These are phyloP conservation scores for Oldenlandia corymbosa DNA, from an alignment of 257 asterid genomes.

Conservation along the genomic window DNA sequence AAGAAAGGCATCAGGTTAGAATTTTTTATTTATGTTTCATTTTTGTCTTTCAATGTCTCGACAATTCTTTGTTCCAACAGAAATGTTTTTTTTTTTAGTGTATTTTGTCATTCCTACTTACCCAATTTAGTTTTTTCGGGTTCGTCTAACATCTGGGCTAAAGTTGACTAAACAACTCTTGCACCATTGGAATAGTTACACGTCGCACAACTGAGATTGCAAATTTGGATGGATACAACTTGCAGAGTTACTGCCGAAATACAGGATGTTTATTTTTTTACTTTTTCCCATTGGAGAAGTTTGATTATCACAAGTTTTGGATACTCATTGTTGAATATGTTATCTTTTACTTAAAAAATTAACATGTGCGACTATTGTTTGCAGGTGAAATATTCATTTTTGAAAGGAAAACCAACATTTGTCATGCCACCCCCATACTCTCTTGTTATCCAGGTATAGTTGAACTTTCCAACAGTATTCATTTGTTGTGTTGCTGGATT, in stretches of 20 bases:
- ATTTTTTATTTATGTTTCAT: background rate
- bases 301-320: background rate
- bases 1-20: slow-evolving; percentile 89
- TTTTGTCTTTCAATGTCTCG: background rate
- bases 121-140: too few relatives aligned
- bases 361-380: slow-evolving; percentile 4
- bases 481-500: background rate
- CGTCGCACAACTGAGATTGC: too few relatives aligned
- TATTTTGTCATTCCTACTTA: too few relatives aligned
- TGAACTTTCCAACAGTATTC: background rate
- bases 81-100: too few relatives aligned
- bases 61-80: too few relatives aligned
- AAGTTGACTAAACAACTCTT: too few relatives aligned
- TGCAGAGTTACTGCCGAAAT: too few relatives aligned
- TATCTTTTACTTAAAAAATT: background rate
- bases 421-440: slow-evolving; percentile 81
- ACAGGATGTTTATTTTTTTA: too few relatives aligned
- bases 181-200: too few relatives aligned
- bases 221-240: too few relatives aligned
- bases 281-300: too few relatives aligned
- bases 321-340: background rate
- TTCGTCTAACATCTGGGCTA: too few relatives aligned
- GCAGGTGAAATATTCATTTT: slow-evolving; percentile 67
- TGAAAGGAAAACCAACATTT: slow-evolving; percentile 50
- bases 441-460: slow-evolving; percentile 63